These are phyloP conservation scores for Zizania palustris DNA, from an alignment of 202 grass and related monocot species.

Conservation along the genomic window DNA sequence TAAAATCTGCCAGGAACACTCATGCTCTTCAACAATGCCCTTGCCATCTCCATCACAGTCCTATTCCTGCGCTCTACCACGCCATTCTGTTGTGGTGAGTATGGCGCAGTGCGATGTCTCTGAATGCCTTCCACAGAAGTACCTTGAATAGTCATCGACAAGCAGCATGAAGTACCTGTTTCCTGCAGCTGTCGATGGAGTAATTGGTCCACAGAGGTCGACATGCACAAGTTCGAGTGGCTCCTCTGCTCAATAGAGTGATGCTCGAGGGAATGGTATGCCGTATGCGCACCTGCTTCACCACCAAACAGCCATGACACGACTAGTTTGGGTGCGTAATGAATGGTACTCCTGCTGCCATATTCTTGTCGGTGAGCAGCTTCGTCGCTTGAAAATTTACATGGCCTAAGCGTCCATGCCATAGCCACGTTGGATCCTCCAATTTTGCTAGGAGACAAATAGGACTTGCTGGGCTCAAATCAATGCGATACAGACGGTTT, in stretches of 20 bases:
- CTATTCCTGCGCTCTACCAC: neutral
- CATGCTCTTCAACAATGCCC: neutral
- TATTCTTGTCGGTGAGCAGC: neutral
- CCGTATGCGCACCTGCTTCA: neutral
- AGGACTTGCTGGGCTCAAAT: neutral
- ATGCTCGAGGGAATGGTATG: neutral
- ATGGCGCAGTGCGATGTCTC: neutral
- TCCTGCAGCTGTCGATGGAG: too few species aligned
- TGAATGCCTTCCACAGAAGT: too few species aligned
- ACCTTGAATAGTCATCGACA: too few species aligned
- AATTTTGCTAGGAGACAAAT: neutral
- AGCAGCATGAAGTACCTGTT: too few species aligned
- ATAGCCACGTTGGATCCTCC: neutral
- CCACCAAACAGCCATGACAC: neutral
- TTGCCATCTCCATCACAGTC: neutral
- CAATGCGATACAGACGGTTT: too few species aligned
- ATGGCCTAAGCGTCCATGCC: neutral
- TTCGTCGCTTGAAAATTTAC: neutral
- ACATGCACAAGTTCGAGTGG: neutral
- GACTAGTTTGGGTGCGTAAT: neutral
- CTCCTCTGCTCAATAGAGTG: neutral
- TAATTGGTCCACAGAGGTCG: too few species aligned
- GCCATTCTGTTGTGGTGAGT: neutral
- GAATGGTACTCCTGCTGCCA: neutral
- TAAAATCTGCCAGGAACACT: rapidly evolving